Base-by-base conservation (phyloP, 1,284 basidiomycete species). In the Melampsora americana region DNA sequence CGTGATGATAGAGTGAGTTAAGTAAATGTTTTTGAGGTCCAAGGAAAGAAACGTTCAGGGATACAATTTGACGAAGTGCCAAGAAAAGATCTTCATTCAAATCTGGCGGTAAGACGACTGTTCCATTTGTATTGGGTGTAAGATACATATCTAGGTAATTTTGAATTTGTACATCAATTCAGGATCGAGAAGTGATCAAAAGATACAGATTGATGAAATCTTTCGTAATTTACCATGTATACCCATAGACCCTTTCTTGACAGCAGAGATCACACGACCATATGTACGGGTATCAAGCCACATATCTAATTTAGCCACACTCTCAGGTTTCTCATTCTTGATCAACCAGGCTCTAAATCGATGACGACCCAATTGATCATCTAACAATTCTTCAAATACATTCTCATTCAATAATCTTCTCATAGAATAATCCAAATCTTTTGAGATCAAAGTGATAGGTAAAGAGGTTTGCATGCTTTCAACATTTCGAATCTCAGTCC, bases 281-380 rank as follows among this genome's bases (percentile, higher is more conserved):
- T 61, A 5, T 5, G 35, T 60, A 61, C 59, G 56, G 16, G 44
- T 48, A 30, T 71, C 69, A 5, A 48, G 9, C 69, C 69, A 71
- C 23, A 71, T 56, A 42, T 71, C 69, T 2, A 62, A 39, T 50
- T 62, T n/a, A 4, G 28, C n/a, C n/a, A 56, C 53, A 56, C 53
- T 56, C 18, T n/a, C n/a, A 56, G n/a, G 6, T 28, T 23, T 56
- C n/a, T 28, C 28, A 56, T 56, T 56, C 28, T n/a, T 23, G 18
- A n/a, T 56, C 12, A 56, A 28, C 53, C 53, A 56, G n/a, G 39
- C 39, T 42, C 79, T 67, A 66, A 80, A 80, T 14, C 77, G 73
- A 56, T 78, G 77, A 12, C 79, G 66, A 6, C 79, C 78, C 6
- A 77, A 62, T 12, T 78, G 77, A 64, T 80, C 79, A 12, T 71